Conservation (phyloP, 2,329 filamentous ascomycete genomes). For the Knufia fluminis region DNA sequence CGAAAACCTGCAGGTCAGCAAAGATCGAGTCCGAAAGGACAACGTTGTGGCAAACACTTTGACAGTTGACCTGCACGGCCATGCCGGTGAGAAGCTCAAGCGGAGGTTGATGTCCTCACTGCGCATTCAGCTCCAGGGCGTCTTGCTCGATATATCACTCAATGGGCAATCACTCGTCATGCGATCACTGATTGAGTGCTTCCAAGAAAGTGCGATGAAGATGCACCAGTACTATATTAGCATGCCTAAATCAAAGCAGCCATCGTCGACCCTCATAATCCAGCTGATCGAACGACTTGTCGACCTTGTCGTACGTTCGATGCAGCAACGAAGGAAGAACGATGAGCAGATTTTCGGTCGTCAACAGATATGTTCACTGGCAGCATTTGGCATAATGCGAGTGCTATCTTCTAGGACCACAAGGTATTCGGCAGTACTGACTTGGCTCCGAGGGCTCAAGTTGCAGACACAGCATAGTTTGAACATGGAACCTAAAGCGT, state of each 20-base stretch:
- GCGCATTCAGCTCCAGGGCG: conserved; percentile 74
- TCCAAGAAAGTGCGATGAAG: conserved; percentile 70
- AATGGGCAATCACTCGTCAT: conserved; percentile 63
- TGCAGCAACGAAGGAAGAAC: conserved; percentile 26
- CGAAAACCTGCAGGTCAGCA: conserved; percentile 62
- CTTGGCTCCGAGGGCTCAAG: conserved; percentile 53
- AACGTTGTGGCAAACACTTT: conserved; percentile 58
- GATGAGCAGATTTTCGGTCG: conserved; percentile 54
- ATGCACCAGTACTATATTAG: conserved; percentile 52
- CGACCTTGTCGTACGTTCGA: conserved; percentile 50
- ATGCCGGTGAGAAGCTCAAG: conserved; percentile 68
- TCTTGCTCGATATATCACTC: conserved; percentile 72
- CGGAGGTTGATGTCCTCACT: conserved; percentile 67
- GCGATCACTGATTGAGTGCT: conserved; percentile 64
- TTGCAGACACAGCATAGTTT: conserved; percentile 10
- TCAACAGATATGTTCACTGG: conserved; percentile 55
- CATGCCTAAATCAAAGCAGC: conserved; percentile 49
- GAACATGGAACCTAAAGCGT: conserved; percentile 10
- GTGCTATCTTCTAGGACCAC: conserved; percentile 66
- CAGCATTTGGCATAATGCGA: conserved; percentile 57
- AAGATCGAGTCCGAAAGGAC: conserved; percentile 53
- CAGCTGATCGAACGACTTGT: conserved; percentile 57
- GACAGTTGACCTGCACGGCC: conserved; percentile 65
- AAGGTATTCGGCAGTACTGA: conserved; percentile 53
- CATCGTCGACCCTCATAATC: conserved; percentile 51